Percentiles rank a stretch among this genome's conserved stretches.
These are phyloP conservation scores for Solanum medicagineum DNA, from an alignment of 257 asterid genomes.

Conservation along the genomic window DNA sequence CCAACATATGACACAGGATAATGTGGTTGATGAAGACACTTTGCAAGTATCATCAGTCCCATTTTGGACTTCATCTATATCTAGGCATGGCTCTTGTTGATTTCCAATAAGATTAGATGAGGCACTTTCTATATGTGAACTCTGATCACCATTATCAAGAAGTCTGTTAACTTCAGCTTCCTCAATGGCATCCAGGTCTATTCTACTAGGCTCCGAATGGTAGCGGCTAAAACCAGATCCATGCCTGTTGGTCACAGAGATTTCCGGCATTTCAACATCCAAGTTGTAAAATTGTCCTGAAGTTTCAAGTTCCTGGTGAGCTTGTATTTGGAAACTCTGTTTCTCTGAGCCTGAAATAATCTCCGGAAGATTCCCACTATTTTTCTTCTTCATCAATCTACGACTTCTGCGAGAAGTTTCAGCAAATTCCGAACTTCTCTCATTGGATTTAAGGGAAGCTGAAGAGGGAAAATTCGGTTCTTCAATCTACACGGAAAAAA, in stretches of 20 bases:
- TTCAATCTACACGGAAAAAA: conserved; percentile 13
- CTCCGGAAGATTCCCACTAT: conserved; percentile 13
- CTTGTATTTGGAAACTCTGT: conserved; percentile 1
- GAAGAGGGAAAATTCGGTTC: conserved; percentile 4
- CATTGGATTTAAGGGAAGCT: background rate
- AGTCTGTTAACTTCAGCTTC: conserved; percentile 16
- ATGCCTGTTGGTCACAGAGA: conserved; percentile 9
- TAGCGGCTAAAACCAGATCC: conserved; percentile 6
- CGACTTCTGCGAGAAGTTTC: conserved; percentile 24
- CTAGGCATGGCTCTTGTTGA: conserved; percentile 10
- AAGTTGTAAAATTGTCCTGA: conserved; percentile 7
- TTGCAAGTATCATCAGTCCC: conserved; percentile 4
- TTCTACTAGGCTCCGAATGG: conserved; percentile 3
- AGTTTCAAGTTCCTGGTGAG: conserved; percentile 7
- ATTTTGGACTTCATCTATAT: conserved; percentile 13
- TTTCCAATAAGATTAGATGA: conserved; percentile 6
- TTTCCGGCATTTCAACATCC: conserved; percentile 18
- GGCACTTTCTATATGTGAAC: background rate
- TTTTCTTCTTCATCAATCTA: conserved; percentile 46
- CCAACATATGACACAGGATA: conserved; percentile 91
- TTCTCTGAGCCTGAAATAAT: conserved; percentile 25
- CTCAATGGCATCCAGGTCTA: conserved; percentile 12
- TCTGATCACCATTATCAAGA: conserved; percentile 9
- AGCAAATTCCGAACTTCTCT: background rate
- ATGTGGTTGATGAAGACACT: conserved; percentile 24